A percentile compares a stretch with the other conserved stretches of the same genome.
Conservation (phyloP, 768 basidiomycete genomes). For the Paxillus ammoniavirescens region DNA sequence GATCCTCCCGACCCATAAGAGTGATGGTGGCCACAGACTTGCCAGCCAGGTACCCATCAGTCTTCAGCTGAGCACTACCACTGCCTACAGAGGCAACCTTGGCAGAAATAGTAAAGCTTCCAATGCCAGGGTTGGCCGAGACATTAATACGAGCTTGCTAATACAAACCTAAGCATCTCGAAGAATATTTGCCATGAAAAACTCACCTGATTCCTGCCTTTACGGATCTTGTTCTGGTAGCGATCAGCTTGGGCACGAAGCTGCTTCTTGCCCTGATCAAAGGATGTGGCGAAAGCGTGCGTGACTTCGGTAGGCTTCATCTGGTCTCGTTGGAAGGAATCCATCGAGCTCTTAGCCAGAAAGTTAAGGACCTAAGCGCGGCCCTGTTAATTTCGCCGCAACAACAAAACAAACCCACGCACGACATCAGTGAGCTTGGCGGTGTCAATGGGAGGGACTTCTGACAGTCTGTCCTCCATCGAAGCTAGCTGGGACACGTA, state of each 20-base stretch:
- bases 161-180: neutral
- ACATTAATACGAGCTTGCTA: conserved; percentile 26
- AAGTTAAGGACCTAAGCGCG: conserved; percentile 24
- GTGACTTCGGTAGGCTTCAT: conserved; percentile 25
- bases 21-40: conserved; percentile 36
- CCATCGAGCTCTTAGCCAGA: conserved; percentile 23
- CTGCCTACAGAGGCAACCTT: conserved; percentile 11
- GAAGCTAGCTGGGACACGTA: conserved; percentile 23
- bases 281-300: conserved; percentile 18
- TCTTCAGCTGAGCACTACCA: conserved; percentile 19
- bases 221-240: conserved; percentile 29
- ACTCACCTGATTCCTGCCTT: conserved; percentile 39
- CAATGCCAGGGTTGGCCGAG: conserved; percentile 14
- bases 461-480: conserved; percentile 20
- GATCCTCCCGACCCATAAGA: conserved; percentile 53
- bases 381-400: neutral
- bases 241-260: conserved; percentile 22
- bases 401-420: neutral
- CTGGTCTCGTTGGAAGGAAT: conserved; percentile 25
- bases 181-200: neutral
- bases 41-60: conserved; percentile 27
- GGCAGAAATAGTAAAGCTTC: conserved; percentile 23
- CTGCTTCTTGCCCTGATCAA: conserved; percentile 9
- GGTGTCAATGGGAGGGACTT: conserved; percentile 28
- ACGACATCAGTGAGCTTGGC: conserved; percentile 22